Percentiles rank a stretch among this genome's conserved stretches.
Conservation (phyloP, 306 rosid genomes). For the Rosa multiflora region DNA sequence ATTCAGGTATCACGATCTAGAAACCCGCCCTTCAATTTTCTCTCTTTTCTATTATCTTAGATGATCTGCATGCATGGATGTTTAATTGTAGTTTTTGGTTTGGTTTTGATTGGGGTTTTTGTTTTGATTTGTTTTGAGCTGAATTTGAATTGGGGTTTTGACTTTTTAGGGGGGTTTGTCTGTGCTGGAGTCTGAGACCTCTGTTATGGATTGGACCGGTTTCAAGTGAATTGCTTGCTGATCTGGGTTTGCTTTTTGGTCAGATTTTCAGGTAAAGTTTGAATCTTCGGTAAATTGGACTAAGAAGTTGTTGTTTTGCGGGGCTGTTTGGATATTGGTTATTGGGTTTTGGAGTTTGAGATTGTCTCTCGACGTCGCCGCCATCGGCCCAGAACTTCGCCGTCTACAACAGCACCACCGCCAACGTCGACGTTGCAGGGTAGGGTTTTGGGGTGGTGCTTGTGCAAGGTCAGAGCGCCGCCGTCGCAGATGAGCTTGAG, state of each 20-base stretch:
- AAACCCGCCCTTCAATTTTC: not conserved
- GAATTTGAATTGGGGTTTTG: not conserved
- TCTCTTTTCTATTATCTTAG: not conserved
- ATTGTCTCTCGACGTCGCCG: no score
- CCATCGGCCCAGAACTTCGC: no score
- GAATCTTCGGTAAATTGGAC: not conserved
- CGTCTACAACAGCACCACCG: no score
- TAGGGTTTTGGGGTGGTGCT: no score
- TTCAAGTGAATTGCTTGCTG: constrained; percentile 6
- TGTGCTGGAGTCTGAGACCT: not conserved
- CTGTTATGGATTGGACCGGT: constrained; percentile 8
- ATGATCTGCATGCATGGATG: constrained; percentile 1
- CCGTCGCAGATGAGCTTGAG: no score
- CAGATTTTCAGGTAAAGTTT: not conserved
- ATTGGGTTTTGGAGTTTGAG: constrained; percentile 5
- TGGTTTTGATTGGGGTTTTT: not conserved
- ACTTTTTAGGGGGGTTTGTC: constrained; percentile 11
- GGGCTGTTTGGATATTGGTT: no score
- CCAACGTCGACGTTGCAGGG: no score
- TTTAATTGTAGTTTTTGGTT: not conserved
- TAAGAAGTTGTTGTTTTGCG: not conserved
- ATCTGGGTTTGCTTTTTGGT: constrained; percentile 18
- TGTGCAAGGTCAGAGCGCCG: no score
- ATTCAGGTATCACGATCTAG: not conserved
- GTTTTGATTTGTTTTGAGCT: not conserved